Evolutionary conservation across 345 rosid genomes (phyloP), one percentile per base, ranked within the genome.

Genomic region (Excoecaria agallocha): DNA sequence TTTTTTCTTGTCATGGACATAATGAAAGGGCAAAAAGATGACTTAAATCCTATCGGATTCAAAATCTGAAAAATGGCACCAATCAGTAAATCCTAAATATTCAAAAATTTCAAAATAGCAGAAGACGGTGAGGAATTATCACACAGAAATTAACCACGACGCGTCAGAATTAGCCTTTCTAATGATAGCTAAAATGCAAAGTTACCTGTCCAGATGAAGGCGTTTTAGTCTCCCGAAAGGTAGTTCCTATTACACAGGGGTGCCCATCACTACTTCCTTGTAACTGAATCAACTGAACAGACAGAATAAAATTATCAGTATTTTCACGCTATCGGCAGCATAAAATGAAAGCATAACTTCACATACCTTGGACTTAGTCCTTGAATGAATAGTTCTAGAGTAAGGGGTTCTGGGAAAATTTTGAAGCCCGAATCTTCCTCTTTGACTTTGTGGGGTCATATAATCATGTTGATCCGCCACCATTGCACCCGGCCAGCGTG

Each of bases 401-500:
- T 93, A 88, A 59, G 99, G 99, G 38, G 97, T 89, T 76, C 92
- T 86, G 20, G 88, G 87, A 74, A 93, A 82, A 82, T 81, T 85
- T 65, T 76, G 91, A 82, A 85, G 85, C 80, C 89, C 88, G 65
- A 75, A 73, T 78, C 87, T 86, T 60, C 82, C 84, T 78, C 90
- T 88, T 81, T 89, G 90, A 77, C 82, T 87, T 74, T 70, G 91
- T 70, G 98, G 97, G 70, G 96, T 91, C 71, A 74, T 66, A 83
- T 81, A 88, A 68, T 77, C 86, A 75, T 6, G 71, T 66, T 80
- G 90, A 84, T 89, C 93, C 65, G 76, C 86, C 74, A 87, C 83
- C 81, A 78, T 79, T 63, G 96, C 86, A 82, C 96, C 99, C n/a
- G 99, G 98, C 99, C 98, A 95, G 76, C 91, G 73, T 59, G 85